Evolutionary conservation across 2,329 filamentous ascomycete genomes (phyloP).

Genomic region (Fusarium armeniacum): DNA sequence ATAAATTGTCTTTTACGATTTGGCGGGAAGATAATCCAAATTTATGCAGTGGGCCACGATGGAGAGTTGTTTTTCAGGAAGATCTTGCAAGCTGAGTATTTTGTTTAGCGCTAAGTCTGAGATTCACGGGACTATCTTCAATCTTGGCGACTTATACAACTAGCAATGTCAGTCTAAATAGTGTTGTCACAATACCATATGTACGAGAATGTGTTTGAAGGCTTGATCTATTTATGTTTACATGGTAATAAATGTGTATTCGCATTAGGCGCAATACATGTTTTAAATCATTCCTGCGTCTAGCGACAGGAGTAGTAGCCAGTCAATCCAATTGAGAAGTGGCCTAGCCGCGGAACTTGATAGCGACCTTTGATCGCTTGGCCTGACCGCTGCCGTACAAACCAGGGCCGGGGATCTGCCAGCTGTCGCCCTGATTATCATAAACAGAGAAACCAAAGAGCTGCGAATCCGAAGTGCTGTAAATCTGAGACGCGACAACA

Average conservation of each 20-base stretch:
- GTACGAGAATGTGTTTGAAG: not conserved
- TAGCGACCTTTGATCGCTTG: conserved; percentile 7
- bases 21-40: not conserved
- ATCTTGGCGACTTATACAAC: too few relatives aligned
- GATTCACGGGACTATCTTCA: too few relatives aligned
- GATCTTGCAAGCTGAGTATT: not conserved
- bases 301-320: not conserved
- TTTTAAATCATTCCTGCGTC: not conserved
- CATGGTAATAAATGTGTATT: not conserved
- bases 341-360: conserved; percentile 10
- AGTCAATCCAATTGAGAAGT: not conserved
- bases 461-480: conserved; percentile 48
- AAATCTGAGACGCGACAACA: conserved; percentile 51
- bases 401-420: conserved; percentile 49
- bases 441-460: conserved; percentile 54
- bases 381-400: conserved; percentile 37
- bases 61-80: not conserved
- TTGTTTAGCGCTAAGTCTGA: too few relatives aligned
- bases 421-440: conserved; percentile 42
- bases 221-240: not conserved
- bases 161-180: too few relatives aligned
- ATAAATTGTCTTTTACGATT: not conserved
- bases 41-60: not conserved
- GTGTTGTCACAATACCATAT: too few relatives aligned
- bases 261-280: too few relatives aligned